Conservation (phyloP, 2,329 filamentous ascomycete genomes). For the Thielaviopsis musarum region DNA sequence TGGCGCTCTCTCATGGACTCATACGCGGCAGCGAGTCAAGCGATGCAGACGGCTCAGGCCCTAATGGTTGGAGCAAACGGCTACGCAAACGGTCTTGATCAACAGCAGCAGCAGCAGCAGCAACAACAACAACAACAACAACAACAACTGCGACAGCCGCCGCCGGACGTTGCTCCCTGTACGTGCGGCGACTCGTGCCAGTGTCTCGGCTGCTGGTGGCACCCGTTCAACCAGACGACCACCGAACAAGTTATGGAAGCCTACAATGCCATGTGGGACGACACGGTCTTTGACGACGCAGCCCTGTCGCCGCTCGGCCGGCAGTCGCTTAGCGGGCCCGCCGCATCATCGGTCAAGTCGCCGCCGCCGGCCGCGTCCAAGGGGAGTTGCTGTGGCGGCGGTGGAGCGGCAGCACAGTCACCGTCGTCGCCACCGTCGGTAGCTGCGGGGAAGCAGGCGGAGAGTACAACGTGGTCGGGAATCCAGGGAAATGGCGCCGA, state of each 20-base stretch:
- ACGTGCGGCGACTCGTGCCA: constrained; percentile 48
- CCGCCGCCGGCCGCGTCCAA: background rate
- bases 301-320: background rate
- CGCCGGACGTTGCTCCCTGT: constrained; percentile 29
- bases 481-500: background rate
- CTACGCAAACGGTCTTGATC: background rate
- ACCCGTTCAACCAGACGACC: constrained; percentile 50
- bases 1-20: constrained; percentile 32
- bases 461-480: constrained; percentile 17
- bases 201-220: constrained; percentile 50
- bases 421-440: background rate
- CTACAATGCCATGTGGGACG: constrained; percentile 25
- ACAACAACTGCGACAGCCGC: constrained; percentile 10
- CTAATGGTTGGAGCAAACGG: background rate
- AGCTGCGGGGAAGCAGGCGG: background rate
- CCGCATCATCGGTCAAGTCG: background rate
- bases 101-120: background rate
- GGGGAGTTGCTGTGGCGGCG: background rate
- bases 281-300: constrained; percentile 14
- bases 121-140: background rate
- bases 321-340: background rate
- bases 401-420: background rate
- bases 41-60: background rate
- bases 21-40: constrained; percentile 13
- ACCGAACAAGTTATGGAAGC: constrained; percentile 34